Evolutionary conservation across 768 basidiomycete genomes (phyloP), one percentile per base, ranked within the genome.

Genomic region (Suillus paluster): DNA sequence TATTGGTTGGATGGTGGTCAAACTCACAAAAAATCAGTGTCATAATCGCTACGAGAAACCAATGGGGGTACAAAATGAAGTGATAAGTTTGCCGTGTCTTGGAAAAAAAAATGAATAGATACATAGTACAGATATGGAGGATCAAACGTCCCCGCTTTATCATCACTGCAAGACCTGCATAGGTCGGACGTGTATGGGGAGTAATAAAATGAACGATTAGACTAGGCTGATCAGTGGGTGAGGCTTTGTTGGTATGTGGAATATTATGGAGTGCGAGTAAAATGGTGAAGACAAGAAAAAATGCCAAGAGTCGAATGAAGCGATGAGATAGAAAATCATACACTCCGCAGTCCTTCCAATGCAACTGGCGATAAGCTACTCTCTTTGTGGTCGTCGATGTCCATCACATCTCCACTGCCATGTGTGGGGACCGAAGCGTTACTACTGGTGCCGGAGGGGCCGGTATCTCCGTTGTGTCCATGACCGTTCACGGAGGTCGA

Each of bases 181-280:
- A 66, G 58, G 60, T 70, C 66, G 64, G 57, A 46, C 21, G 54
- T 54, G 62, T 50, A 63, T 62, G 61, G 30, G 42, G 57, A 65
- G 48, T 27, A 60, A 66, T 70, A 75, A 73, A 63, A 66, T 71
- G 71, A 23, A 66, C 61, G 67, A 61, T 63, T 76, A 74, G 58
- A 71, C 62, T 74, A 75, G 66, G 64, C 58, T 69, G 62, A 60
- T 60, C 64, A 75, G 67, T 54, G 23, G 38, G 27, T 39, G 38
- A 55, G 38, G 25, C 11, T 39, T 55, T 73, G 68, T 69, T 67
- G 59, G 61, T 75, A 57, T 55, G 61, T 72, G 74, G 71, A 71
- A 75, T 71, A 67, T 66, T 63, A 48, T 62, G 62, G 57, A 39
- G 67, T 58, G 64, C 60, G 50, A 62, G 56, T 46, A 57, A 64